phyloP scores from a whole-genome alignment of 768 basidiomycete genomes.

The Omphalotus guepiniiformis region DNA sequence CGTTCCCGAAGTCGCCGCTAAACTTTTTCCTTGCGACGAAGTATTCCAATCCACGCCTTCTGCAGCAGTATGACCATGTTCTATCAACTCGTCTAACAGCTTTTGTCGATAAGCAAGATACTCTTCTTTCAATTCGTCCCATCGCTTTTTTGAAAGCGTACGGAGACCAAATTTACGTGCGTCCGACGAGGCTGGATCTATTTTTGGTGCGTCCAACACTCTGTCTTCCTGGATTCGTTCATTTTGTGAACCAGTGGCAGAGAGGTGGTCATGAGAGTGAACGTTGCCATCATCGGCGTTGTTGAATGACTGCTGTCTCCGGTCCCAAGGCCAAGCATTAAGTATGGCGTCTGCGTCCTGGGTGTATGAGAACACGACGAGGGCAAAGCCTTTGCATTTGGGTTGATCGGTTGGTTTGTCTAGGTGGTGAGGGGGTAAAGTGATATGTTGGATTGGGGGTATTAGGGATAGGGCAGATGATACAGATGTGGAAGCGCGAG shows the following conservation, averaged over 20 bases:
- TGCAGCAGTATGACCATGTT: slow-evolving; percentile 17
- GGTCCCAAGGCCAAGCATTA: slow-evolving; percentile 60
- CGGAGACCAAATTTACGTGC: slow-evolving; percentile 60
- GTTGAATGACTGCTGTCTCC: slow-evolving; percentile 1
- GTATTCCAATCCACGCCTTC: slow-evolving; percentile 17
- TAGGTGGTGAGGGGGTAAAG: slow-evolving; percentile 59
- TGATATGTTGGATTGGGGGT: slow-evolving; percentile 45
- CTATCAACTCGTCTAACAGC: slow-evolving; percentile 43
- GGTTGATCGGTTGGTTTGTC: slow-evolving; percentile 38
- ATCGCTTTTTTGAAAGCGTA: slow-evolving; percentile 48
- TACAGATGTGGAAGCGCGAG: not conserved
- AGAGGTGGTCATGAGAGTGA: too few relatives aligned
- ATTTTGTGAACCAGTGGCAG: too few relatives aligned
- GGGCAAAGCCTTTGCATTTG: slow-evolving; percentile 72
- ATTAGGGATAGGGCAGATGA: not conserved
- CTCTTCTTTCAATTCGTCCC: slow-evolving; percentile 64
- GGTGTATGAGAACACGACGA: slow-evolving; percentile 48
- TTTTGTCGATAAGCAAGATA: slow-evolving; percentile 60
- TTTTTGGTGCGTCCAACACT: not conserved
- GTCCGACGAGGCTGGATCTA: slow-evolving; percentile 23
- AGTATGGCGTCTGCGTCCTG: slow-evolving; percentile 41
- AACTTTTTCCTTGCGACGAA: not conserved
- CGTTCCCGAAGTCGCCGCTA: not conserved
- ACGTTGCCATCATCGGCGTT: not conserved
- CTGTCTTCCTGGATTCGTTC: too few relatives aligned